Percentiles rank a stretch among this genome's conserved stretches.
phyloP scores from a whole-genome alignment of 345 rosid species.

The Excoecaria cochinchinensis region DNA sequence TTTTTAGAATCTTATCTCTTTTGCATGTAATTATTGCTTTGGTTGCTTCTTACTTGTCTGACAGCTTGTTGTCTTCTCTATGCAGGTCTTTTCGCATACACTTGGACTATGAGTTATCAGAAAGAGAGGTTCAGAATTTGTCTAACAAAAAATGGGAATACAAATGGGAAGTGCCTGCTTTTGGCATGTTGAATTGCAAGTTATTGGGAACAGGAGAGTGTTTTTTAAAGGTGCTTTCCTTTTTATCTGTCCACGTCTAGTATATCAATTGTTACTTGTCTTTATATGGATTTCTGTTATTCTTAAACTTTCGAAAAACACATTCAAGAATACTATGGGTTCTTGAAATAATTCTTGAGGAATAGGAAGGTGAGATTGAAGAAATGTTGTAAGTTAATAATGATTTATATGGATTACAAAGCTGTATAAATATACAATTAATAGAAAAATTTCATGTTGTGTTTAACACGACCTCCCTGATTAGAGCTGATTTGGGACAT shows the following conservation, averaged over 20 bases:
- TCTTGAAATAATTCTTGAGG: not conserved
- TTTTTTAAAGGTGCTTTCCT: slow-evolving; percentile 50
- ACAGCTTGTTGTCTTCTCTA: slow-evolving; percentile 6
- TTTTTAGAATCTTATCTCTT: not conserved
- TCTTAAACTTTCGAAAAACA: not conserved
- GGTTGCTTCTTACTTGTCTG: not conserved
- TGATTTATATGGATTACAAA: not conserved
- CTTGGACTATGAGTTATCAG: slow-evolving; percentile 54
- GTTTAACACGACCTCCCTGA: not conserved
- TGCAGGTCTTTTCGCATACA: slow-evolving; percentile 70
- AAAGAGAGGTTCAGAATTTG: slow-evolving; percentile 52
- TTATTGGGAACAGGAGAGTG: slow-evolving; percentile 70
- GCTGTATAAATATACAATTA: not conserved
- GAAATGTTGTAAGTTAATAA: not conserved
- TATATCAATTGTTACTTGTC: not conserved
- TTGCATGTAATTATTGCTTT: not conserved
- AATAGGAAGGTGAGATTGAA: not conserved
- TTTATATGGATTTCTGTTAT: not conserved
- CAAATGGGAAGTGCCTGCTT: slow-evolving; percentile 70
- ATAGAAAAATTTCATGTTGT: not conserved
- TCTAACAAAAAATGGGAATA: slow-evolving; percentile 60
- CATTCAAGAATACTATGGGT: not conserved
- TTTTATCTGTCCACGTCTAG: not conserved
- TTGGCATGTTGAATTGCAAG: slow-evolving; percentile 62
- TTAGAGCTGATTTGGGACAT: not conserved